These are phyloP conservation scores for Verticillium tricorpus DNA, from an alignment of 2,329 filamentous ascomycete species.

Conservation along the genomic window DNA sequence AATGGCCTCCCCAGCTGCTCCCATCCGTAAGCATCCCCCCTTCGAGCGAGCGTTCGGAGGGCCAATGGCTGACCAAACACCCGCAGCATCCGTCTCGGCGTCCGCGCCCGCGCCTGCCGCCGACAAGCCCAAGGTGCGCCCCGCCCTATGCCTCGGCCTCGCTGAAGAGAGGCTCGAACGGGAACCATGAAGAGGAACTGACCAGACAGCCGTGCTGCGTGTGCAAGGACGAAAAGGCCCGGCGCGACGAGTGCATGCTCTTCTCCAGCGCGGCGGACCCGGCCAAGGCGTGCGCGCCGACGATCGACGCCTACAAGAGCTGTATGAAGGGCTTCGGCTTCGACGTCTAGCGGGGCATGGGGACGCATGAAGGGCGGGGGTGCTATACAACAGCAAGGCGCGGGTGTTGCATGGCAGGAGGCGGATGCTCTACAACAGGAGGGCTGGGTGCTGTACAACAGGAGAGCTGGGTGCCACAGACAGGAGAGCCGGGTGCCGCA, in stretches of 20 bases:
- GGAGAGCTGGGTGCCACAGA: too few species aligned
- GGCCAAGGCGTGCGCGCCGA: conserved; percentile 73
- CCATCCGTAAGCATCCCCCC: conserved; percentile 20
- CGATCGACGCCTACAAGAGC: conserved; percentile 78
- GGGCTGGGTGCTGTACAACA: neutral
- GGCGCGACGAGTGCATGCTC: conserved; percentile 97
- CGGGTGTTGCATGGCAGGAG: neutral
- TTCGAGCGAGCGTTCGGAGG: neutral
- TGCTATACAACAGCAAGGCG: neutral
- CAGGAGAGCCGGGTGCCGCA: too few species aligned
- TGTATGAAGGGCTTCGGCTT: conserved; percentile 96
- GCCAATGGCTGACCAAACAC: neutral
- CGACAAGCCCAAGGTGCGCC: conserved; percentile 38
- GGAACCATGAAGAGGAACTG: too few species aligned
- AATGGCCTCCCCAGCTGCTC: conserved; percentile 23
- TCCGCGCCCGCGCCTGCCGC: conserved; percentile 20
- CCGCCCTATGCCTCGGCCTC: neutral
- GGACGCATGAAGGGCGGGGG: too few species aligned
- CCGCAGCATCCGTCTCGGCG: conserved; percentile 18
- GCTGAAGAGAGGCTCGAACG: too few species aligned
- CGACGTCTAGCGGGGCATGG: conserved; percentile 44
- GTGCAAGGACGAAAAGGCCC: conserved; percentile 90
- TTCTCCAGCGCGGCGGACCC: conserved; percentile 85
- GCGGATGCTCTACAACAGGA: too few species aligned
- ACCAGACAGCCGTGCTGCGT: conserved; percentile 81